These are phyloP conservation scores for Brassica juncea DNA, from an alignment of 345 rosid species.

Conservation along the genomic window DNA sequence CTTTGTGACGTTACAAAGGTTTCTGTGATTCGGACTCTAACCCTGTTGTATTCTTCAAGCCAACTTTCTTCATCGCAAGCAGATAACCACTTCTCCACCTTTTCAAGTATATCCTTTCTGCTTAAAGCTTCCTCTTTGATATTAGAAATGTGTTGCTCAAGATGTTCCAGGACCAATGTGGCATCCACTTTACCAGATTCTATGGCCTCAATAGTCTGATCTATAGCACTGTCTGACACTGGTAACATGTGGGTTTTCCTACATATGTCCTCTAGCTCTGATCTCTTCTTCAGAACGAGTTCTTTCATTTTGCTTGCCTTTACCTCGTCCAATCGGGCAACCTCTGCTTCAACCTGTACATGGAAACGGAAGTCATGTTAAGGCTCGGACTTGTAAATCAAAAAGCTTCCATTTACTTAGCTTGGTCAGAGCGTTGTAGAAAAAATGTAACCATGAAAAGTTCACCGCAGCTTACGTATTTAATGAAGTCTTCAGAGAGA, in stretches of 20 bases:
- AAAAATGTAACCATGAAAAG: constrained; percentile 3
- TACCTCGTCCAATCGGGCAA: constrained; percentile 76
- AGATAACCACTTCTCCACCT: constrained; percentile 87
- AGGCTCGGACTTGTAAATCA: background rate
- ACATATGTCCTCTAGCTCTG: constrained; percentile 85
- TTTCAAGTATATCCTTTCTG: constrained; percentile 89
- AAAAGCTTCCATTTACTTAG: background rate
- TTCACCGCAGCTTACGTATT: constrained; percentile 54
- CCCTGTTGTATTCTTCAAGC: constrained; percentile 99
- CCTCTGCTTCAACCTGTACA: constrained; percentile 85
- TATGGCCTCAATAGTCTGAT: constrained; percentile 68
- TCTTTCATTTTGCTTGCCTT: constrained; percentile 39
- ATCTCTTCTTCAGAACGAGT: constrained; percentile 79
- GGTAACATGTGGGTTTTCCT: constrained; percentile 51
- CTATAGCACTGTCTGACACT: constrained; percentile 55
- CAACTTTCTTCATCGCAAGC: constrained; percentile 99
- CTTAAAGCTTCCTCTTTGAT: constrained; percentile 89
- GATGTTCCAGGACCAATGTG: constrained; percentile 63
- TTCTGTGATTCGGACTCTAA: constrained; percentile 30
- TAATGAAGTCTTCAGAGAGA: constrained; percentile 77
- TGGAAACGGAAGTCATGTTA: constrained; percentile 23
- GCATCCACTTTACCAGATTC: constrained; percentile 86
- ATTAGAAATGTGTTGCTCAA: constrained; percentile 77
- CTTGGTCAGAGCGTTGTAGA: background rate
- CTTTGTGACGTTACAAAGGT: background rate